Evolutionary conservation across 352 stramenopile genomes (phyloP).

Genomic region (Globisporangium mamillatum): DNA sequence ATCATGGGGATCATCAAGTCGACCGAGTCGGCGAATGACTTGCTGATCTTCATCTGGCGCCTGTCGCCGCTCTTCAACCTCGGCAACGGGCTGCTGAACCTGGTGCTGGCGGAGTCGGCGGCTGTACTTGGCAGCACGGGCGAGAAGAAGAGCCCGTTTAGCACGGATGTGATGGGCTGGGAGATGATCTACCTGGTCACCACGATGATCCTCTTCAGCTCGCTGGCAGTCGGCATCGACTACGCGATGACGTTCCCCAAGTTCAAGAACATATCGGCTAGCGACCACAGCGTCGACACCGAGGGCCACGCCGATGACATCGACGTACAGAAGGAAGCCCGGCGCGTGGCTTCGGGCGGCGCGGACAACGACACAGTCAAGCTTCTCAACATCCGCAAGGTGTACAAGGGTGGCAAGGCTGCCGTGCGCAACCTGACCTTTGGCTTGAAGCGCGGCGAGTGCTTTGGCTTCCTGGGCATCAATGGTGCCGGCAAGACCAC

Average conservation of each 20-base stretch:
- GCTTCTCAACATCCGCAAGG: conserved; percentile 36
- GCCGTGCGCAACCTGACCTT: conserved; percentile 79
- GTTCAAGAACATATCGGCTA: conserved; percentile 27
- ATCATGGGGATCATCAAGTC: conserved; percentile 25
- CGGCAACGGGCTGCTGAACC: conserved; percentile 46
- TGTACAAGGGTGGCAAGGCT: conserved; percentile 60
- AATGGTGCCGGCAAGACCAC: conserved; percentile 95
- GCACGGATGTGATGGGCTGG: conserved; percentile 22
- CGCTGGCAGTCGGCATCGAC: conserved; percentile 44
- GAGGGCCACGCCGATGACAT: background rate
- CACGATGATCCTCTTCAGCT: conserved; percentile 20
- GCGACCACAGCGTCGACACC: background rate
- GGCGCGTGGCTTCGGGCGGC: conserved; percentile 26
- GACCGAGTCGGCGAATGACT: conserved; percentile 26
- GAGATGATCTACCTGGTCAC: conserved; percentile 31
- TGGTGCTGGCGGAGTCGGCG: conserved; percentile 13
- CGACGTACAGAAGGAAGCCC: conserved; percentile 45
- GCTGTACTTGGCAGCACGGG: background rate
- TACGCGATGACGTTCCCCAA: conserved; percentile 60
- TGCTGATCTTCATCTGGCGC: conserved; percentile 49
- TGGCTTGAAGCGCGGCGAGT: conserved; percentile 80
- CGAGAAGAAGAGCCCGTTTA: background rate
- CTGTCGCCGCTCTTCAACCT: conserved; percentile 56
- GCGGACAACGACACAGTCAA: conserved; percentile 37
- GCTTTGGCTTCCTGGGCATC: conserved; percentile 94